These are phyloP conservation scores for Raddia guianensis DNA, from an alignment of 176 grass and related monocot species.

Conservation along the genomic window DNA sequence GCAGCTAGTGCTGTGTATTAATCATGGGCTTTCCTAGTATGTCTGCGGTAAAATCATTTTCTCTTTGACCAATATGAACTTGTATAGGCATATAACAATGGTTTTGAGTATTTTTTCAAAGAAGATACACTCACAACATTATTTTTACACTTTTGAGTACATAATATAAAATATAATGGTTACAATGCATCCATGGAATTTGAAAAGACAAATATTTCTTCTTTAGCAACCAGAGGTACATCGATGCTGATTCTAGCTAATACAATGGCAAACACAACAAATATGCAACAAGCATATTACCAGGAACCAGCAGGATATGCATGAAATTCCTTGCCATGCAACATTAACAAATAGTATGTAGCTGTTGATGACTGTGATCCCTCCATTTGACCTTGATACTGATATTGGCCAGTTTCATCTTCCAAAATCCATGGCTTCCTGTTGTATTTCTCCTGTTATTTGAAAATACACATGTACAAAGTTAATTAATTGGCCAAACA, in stretches of 20 bases:
- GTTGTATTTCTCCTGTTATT: conserved; percentile 78
- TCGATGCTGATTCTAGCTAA: conserved; percentile 14
- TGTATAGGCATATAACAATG: conserved; percentile 20
- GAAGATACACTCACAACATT: background rate
- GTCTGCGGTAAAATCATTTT: background rate
- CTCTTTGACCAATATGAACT: background rate
- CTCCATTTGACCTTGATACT: conserved; percentile 93
- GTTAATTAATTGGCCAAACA: conserved; percentile 21
- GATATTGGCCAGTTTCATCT: conserved; percentile 96
- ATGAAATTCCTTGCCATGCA: conserved; percentile 93
- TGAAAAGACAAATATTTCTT: background rate
- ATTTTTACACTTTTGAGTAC: background rate
- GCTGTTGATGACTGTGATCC: conserved; percentile 93
- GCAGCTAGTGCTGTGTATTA: background rate
- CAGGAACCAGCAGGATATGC: conserved; percentile 91
- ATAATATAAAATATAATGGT: conserved; percentile 14
- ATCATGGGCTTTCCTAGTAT: background rate
- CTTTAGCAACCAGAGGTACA: background rate
- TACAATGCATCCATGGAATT: background rate
- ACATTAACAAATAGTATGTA: conserved; percentile 92
- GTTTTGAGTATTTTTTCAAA: background rate
- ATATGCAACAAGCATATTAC: conserved; percentile 51
- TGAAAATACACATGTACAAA: conserved; percentile 22
- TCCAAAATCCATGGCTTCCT: conserved; percentile 96
- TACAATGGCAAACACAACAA: conserved; percentile 25